Conservation (phyloP, 2,329 filamentous ascomycete species). For the Aspergillus fructus region DNA sequence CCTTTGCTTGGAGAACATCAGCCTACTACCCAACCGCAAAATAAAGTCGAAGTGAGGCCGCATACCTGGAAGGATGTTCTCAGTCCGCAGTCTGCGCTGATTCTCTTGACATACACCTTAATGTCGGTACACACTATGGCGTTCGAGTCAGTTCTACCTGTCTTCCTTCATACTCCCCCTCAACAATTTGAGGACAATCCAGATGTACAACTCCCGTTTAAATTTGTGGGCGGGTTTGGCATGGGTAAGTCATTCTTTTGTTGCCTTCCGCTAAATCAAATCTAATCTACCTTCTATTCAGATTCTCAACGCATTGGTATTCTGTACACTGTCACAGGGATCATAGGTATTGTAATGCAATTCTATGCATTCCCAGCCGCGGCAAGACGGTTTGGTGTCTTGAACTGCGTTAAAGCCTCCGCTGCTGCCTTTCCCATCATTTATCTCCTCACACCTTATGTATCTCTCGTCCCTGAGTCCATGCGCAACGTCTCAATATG, state of each 20-base stretch:
- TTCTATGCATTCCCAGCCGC: slow-evolving; percentile 80
- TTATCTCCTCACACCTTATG: slow-evolving; percentile 81
- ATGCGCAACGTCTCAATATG: slow-evolving; percentile 63
- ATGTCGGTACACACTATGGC: slow-evolving; percentile 79
- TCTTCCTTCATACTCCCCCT: slow-evolving; percentile 77
- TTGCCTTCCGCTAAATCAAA: background rate
- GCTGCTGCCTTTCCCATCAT: slow-evolving; percentile 68
- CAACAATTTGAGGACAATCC: slow-evolving; percentile 56
- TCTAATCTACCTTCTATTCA: slow-evolving; percentile 29
- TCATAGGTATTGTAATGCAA: slow-evolving; percentile 77
- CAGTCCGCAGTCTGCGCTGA: slow-evolving; percentile 69
- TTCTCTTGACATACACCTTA: slow-evolving; percentile 75
- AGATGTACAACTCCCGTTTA: slow-evolving; percentile 67
- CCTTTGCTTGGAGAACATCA: slow-evolving; percentile 29
- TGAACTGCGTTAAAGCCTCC: slow-evolving; percentile 70
- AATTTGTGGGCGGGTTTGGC: slow-evolving; percentile 81
- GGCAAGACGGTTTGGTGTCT: slow-evolving; percentile 69
- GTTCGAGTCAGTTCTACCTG: slow-evolving; percentile 83
- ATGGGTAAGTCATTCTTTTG: slow-evolving; percentile 38
- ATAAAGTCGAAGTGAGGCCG: slow-evolving; percentile 20
- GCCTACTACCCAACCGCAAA: slow-evolving; percentile 11
- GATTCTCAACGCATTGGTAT: slow-evolving; percentile 74
- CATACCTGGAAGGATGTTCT: slow-evolving; percentile 65
- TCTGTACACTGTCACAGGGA: slow-evolving; percentile 80
- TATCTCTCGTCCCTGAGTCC: slow-evolving; percentile 58